These are phyloP conservation scores for Trametes gibbosa DNA, from an alignment of 768 basidiomycete species.

Conservation along the genomic window DNA sequence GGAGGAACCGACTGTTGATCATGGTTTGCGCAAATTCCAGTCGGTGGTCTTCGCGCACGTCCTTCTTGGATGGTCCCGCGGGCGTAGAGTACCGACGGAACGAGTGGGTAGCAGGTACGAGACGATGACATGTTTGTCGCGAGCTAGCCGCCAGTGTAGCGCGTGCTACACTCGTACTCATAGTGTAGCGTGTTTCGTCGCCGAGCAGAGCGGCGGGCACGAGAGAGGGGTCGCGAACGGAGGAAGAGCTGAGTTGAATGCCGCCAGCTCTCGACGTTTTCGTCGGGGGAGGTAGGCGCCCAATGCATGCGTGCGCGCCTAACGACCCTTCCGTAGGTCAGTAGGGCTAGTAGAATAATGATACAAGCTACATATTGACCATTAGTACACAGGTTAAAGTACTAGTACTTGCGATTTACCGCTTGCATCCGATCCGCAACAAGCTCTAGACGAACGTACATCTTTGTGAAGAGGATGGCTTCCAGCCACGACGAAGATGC, in stretches of 20 bases:
- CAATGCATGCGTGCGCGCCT: not conserved
- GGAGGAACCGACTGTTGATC: constrained; percentile 32
- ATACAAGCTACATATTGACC: too few species aligned
- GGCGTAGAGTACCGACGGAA: constrained; percentile 10
- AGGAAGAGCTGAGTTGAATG: not conserved
- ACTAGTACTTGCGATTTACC: too few species aligned
- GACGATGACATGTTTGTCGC: not conserved
- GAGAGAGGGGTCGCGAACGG: not conserved
- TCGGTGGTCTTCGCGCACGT: constrained; percentile 4
- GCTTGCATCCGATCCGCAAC: constrained; percentile 1
- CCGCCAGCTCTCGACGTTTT: not conserved
- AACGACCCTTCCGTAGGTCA: not conserved
- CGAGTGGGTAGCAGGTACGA: not conserved
- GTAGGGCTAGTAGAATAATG: too few species aligned
- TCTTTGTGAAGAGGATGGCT: not conserved
- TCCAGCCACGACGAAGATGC: constrained; percentile 10
- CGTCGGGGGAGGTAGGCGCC: not conserved
- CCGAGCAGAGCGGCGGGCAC: not conserved
- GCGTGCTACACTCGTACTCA: constrained; percentile 8
- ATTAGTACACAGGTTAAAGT: too few species aligned
- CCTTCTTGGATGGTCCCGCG: not conserved
- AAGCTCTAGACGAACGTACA: not conserved
- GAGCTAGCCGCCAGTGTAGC: not conserved
- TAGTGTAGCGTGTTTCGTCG: not conserved
- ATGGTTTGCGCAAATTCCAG: constrained; percentile 1